Evolutionary conservation across 257 asterid species (phyloP), one percentile per base, ranked within the genome.

Genomic region (Plantago major): DNA sequence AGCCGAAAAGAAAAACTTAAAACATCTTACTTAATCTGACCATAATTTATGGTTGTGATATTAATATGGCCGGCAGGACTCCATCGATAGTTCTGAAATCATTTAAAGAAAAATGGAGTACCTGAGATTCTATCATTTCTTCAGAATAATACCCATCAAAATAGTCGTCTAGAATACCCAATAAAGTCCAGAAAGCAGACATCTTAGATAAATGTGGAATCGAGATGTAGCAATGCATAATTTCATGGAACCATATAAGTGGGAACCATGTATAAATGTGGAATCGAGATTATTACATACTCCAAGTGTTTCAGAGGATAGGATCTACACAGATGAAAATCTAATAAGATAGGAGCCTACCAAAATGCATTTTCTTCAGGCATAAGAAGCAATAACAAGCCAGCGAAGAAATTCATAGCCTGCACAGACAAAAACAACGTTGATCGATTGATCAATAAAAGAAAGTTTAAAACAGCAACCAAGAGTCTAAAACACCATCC

Each of bases 391-490:
- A 93, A 76, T 52, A 93, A 77, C 76, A 93, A 71, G 64, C 96
- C 99, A 13, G 97, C 99, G 71, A 89, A 93, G 84, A 93, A 93
- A 76, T 89, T 93, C 99, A 89, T 93, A 72, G 99, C 99, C 99
- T 93, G 92, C 86, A 80, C 40, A 67, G 46, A 52, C 42, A 22
- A 19, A 52, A 15, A 53, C 11, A 33, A 33, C 6, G 40, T 33
- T 4, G 40, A 33, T 7, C 6, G 8, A 2, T 33, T 33, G 7
- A 33, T 4, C 40, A 4, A 33, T 33, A n/a, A 3, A 3, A 33
- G 40, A 33, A 49, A 51, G 52, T 51, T 28, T 17, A 42, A 55
- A 17, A 16, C 38, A 59, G 44, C 37, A 19, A 68, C 47, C 42
- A 49, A 62, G 7, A 50, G 13, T 8, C 37, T 43, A 10, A 1